Conservation (phyloP, 2,329 filamentous ascomycete genomes). For the Phialophora tarda region DNA sequence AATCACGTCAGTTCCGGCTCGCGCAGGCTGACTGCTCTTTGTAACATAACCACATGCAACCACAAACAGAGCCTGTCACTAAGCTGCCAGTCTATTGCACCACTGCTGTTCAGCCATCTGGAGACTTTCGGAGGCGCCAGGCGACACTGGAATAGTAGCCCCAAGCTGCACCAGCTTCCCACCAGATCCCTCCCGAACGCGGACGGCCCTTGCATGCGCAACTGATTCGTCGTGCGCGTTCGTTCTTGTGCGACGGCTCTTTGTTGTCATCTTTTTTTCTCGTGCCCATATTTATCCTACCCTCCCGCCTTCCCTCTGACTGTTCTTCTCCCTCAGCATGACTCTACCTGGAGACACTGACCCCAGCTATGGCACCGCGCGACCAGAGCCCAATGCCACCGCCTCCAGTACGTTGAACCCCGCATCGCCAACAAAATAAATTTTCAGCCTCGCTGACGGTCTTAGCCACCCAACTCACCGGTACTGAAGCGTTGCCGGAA, state of each 20-base stretch:
- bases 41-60: conserved; percentile 35
- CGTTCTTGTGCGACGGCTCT: conserved; percentile 35
- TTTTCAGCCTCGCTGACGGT: conserved; percentile 29
- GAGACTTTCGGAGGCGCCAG: conserved; percentile 26
- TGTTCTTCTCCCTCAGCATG: conserved; percentile 36
- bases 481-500: conserved; percentile 38
- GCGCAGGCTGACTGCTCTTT: conserved; percentile 33
- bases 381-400: conserved; percentile 41
- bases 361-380: conserved; percentile 38
- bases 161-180: conserved; percentile 30
- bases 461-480: conserved; percentile 40
- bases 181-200: conserved; percentile 35
- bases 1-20: conserved; percentile 34
- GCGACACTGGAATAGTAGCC: conserved; percentile 33
- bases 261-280: conserved; percentile 38
- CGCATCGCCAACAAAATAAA: conserved; percentile 3
- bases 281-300: conserved; percentile 35
- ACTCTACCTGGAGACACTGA: conserved; percentile 30
- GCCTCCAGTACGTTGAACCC: conserved; percentile 36
- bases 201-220: conserved; percentile 36
- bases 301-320: conserved; percentile 24
- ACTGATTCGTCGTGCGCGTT: conserved; percentile 37
- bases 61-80: conserved; percentile 19
- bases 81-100: conserved; percentile 13
- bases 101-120: conserved; percentile 18